Evolutionary conservation across 352 stramenopile species (phyloP).

Genomic region (Phytophthora ohioensis): DNA sequence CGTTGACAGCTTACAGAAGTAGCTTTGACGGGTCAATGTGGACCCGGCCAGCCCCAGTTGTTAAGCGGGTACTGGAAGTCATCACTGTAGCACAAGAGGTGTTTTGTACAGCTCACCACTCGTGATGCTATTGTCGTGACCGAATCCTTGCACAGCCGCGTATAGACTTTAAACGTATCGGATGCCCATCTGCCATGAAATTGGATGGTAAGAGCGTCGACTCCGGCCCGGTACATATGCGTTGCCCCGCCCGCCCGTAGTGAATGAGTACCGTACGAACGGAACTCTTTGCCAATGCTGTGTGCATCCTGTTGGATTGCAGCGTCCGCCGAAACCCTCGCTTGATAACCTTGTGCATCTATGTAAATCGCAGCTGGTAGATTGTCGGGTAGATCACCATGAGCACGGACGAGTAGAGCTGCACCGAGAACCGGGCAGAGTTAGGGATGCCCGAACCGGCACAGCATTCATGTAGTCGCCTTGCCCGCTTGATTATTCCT

Average conservation of each 20-base stretch:
- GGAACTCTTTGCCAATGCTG: background rate
- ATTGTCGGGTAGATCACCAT: background rate
- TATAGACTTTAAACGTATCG: background rate
- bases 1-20: no score
- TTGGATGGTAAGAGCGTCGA: background rate
- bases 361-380: background rate
- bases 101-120: no score
- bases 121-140: background rate
- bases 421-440: background rate
- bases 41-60: no score
- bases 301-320: background rate
- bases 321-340: background rate
- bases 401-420: background rate
- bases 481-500: background rate
- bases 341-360: background rate
- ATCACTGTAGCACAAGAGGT: no score
- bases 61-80: no score
- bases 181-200: background rate
- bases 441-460: background rate
- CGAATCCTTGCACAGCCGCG: background rate
- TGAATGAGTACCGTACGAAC: background rate
- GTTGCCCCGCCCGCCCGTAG: background rate
- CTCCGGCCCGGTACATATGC: background rate
- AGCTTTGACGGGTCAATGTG: no score
- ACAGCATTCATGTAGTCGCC: background rate